Evolutionary conservation across 306 rosid genomes (phyloP), one percentile per base, ranked within the genome.

Genomic region (Lupinus albus): DNA sequence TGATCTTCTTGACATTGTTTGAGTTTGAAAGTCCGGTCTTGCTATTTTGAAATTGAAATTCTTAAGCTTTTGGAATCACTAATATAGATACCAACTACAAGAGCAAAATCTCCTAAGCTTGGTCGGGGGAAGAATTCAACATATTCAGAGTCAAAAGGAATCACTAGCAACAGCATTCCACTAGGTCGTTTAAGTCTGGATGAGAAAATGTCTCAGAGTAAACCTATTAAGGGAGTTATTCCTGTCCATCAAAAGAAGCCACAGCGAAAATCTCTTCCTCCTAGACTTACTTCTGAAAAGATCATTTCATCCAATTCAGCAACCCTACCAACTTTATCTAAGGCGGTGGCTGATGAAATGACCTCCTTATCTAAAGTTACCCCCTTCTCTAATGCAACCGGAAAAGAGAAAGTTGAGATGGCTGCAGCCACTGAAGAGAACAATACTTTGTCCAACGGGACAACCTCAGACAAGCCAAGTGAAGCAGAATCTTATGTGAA

Each of bases 71-170:
- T 65, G 73, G 47, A 55, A 72, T 75, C 79, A 33, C 68, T 62
- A 56, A 73, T 79, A 75, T 82, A 94, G 99, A 81, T 91, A 76
- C 99, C 99, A 65, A 81, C 96, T 61, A 94, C 99, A 69, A 88
- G 99, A 85, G 88, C 99, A 51, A 94, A 90, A 78, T 94, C 99
- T 76, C 99, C 99, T 54, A 94, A 94, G 81, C 96, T 94, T 50
- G 97, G 99, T 46, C 92, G 99, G 3, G 88, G 53, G 78, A 94
- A 94, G 87, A 75, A 72, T 79, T 80, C 76, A 46, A 77, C 78
- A 59, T 65, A 65, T 8, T 58, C 75, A 6, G 96, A 83, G 49
- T 39, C 82, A 57, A 88, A 68, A 64, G 89, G 84, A 77, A 84
- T 61, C 54, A 21, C 68, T n/a, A 61, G 58, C 54, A 65, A 72